Base-by-base conservation (phyloP, 805 yeast species). In the Clavispora fructus region DNA sequence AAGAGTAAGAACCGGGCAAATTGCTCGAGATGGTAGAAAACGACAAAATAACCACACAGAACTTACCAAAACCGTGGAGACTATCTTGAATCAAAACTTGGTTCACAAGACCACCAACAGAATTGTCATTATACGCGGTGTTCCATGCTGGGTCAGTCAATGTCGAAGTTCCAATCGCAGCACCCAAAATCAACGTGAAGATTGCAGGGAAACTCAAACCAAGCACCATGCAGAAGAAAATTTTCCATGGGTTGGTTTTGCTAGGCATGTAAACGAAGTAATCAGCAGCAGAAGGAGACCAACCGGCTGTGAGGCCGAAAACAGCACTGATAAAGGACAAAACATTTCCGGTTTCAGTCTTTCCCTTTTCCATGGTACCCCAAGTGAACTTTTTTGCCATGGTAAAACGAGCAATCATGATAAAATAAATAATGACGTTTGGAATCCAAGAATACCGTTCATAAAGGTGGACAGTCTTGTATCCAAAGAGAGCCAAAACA, bases 371-470 rank as follows among this genome's bases (percentile, higher is more conserved):
- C 75, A 75, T 56, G 17, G 42, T 42, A 11, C 60, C 65, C 54
- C 58, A 55, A 7, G 52, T 51, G 45, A 65, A 64, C 19, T 51
- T 59, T 28, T 50, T 51, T 16, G 65, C 50, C 48, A 50, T 62
- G 7, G 59, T 41, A 46, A 65, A 52, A 42, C 66, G 55, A 12
- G 64, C 69, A 42, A 62, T 58, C 28, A 65, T 52, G 37, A 63
- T 56, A 30, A 66, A 46, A 49, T 61, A 64, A 28, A 63, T 57
- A 31, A 52, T 50, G 37, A 59, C 49, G 42, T 63, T 63, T n/a
- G 69, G 69, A 39, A 64, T 53, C 65, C 68, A 63, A 6, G 65
- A 59, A 47, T 59, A 64, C 39, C 64, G 55, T 49, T 64, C 69
- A 43, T 65, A 64, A 9, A 50, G 23, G 47, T 66, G 69, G 46